Percentiles rank a stretch among this genome's conserved stretches.
These are phyloP conservation scores for Neurospora sp. DNA, from an alignment of 495 filamentous ascomycete genomes.

Conservation along the genomic window DNA sequence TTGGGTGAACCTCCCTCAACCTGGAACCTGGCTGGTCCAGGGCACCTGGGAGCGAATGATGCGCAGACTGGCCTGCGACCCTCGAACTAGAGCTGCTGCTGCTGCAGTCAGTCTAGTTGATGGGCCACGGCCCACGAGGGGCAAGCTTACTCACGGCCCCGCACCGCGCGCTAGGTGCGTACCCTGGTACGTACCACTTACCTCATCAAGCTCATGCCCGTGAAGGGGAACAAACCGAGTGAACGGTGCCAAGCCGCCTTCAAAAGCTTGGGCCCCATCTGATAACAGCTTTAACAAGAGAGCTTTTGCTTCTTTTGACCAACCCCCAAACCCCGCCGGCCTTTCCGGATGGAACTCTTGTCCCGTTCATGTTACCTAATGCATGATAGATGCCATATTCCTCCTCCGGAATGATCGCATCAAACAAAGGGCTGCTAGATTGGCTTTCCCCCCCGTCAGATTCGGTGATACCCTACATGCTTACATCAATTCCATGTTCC, in stretches of 20 bases:
- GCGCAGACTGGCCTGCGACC: conserved; percentile 11
- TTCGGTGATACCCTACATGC: neutral
- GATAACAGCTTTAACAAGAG: neutral
- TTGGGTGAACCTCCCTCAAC: conserved; percentile 1
- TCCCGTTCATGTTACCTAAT: neutral
- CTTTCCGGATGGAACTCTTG: neutral
- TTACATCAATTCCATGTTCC: neutral
- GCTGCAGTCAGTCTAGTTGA: neutral
- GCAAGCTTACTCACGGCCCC: conserved; percentile 31
- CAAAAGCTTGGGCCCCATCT: neutral
- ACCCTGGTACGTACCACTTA: conserved; percentile 3
- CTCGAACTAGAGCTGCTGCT: neutral
- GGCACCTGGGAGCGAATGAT: conserved; percentile 13
- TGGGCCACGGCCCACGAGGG: conserved; percentile 17
- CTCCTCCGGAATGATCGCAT: neutral
- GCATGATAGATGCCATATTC: neutral
- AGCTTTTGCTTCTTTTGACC: neutral
- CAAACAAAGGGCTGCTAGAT: neutral
- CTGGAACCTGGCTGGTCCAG: neutral
- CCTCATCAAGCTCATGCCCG: neutral
- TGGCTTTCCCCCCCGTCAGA: neutral
- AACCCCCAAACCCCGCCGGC: neutral
- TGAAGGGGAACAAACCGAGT: neutral
- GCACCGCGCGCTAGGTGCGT: conserved; percentile 10
- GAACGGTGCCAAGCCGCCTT: neutral